Evolutionary conservation across 2,329 filamentous ascomycete species (phyloP).

Genomic region (Aurifilum marmelostoma): DNA sequence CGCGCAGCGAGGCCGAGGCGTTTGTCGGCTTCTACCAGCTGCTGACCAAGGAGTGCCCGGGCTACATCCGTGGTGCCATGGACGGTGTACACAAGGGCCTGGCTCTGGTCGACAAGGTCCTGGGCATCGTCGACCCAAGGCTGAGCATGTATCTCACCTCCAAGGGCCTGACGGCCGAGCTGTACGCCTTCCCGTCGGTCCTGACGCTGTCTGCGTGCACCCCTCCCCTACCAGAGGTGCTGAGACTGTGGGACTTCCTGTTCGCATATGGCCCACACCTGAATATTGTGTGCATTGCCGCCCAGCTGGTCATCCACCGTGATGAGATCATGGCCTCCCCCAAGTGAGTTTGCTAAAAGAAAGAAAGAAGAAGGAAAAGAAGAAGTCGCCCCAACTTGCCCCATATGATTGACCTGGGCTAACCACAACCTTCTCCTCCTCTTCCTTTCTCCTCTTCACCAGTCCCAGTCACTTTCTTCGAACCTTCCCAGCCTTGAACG

Average conservation of each 20-base stretch:
- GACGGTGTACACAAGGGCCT: constrained; percentile 94
- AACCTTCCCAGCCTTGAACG: constrained; percentile 81
- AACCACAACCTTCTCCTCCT: background rate
- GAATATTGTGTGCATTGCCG: constrained; percentile 95
- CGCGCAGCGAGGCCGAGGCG: constrained; percentile 91
- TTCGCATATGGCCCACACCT: constrained; percentile 95
- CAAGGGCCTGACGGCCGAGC: constrained; percentile 87
- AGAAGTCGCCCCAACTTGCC: background rate
- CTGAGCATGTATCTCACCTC: constrained; percentile 81
- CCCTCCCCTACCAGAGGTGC: constrained; percentile 88
- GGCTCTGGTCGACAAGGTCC: constrained; percentile 86
- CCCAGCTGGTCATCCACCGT: constrained; percentile 86
- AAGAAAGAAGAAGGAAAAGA: no score
- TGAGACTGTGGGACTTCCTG: constrained; percentile 94
- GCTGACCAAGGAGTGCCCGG: constrained; percentile 85
- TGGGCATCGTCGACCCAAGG: constrained; percentile 89
- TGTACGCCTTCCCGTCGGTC: constrained; percentile 95
- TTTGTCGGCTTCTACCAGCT: constrained; percentile 89
- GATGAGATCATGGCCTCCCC: constrained; percentile 81
- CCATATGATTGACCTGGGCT: background rate
- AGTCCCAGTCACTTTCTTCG: constrained; percentile 93
- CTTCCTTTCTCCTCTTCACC: background rate
- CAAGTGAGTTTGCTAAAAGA: constrained; percentile 58
- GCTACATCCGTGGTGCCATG: constrained; percentile 95
- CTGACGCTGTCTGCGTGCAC: constrained; percentile 95